A percentile compares a stretch with the other conserved stretches of the same genome.
Evolutionary conservation across 805 yeast genomes (phyloP).

Genomic region (Ogataea ganodermae): DNA sequence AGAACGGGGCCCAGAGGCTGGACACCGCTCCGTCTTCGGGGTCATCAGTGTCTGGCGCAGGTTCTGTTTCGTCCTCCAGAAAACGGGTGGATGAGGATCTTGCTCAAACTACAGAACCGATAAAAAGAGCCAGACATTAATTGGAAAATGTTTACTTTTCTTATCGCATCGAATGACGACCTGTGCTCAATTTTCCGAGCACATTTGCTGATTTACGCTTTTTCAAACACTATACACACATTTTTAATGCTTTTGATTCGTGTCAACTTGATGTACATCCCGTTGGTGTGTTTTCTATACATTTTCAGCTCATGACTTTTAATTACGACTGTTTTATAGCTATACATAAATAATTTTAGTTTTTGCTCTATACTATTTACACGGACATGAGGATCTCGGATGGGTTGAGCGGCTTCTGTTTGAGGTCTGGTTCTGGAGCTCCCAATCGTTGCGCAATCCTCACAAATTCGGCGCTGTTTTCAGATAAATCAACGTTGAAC

Average conservation of each 20-base stretch:
- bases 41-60: not conserved
- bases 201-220: conserved; percentile 4
- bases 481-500: conserved; percentile 14
- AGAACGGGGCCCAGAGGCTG: not conserved
- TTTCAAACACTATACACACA: not conserved
- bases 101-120: not conserved
- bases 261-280: not conserved
- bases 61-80: not conserved
- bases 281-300: not conserved
- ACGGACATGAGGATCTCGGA: conserved; percentile 11
- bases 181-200: not conserved
- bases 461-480: conserved; percentile 19
- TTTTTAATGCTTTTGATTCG: conserved; percentile 4
- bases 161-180: conserved; percentile 1
- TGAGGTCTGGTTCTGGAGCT: not conserved
- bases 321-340: conserved; percentile 13
- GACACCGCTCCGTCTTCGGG: conserved; percentile 4
- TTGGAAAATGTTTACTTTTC: not conserved
- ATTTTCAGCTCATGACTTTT: conserved; percentile 7
- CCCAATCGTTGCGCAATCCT: conserved; percentile 20
- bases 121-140: conserved; percentile 7
- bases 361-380: conserved; percentile 7
- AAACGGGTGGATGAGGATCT: conserved; percentile 4
- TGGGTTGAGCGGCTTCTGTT: conserved; percentile 11
- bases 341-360: conserved; percentile 4